Percentiles rank a stretch among this genome's conserved stretches.
phyloP scores from a whole-genome alignment of 208 protist species.

The Zelonia costaricensis region DNA sequence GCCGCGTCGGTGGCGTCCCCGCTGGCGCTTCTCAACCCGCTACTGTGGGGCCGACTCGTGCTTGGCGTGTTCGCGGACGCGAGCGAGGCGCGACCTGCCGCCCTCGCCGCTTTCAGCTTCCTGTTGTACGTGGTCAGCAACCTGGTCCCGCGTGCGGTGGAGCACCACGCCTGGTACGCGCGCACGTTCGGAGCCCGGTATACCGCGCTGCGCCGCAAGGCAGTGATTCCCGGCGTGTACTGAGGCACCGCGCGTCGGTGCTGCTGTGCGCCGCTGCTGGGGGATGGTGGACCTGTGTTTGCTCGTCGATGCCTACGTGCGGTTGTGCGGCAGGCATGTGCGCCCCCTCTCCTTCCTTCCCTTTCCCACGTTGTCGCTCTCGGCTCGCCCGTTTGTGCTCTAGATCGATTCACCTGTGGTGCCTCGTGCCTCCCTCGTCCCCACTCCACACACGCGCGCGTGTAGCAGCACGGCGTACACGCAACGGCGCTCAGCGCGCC shows the following conservation, averaged over 20 bases:
- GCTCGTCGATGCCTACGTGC: background rate
- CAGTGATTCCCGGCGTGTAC: slow-evolving; percentile 44
- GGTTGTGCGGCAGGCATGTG: no score
- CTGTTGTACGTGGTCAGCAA: slow-evolving; percentile 67
- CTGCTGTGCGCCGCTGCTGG: no score
- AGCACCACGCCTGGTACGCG: slow-evolving; percentile 75
- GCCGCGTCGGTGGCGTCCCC: background rate
- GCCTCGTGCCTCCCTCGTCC: no score
- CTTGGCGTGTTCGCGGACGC: background rate
- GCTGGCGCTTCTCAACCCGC: background rate
- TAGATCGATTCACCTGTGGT: no score
- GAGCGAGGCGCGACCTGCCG: slow-evolving; percentile 11
- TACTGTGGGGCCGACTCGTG: background rate
- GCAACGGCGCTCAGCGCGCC: no score
- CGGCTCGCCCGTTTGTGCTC: no score
- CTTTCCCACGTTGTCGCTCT: no score
- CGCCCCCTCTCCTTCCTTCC: no score
- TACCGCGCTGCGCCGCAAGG: slow-evolving; percentile 29
- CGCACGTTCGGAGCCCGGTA: slow-evolving; percentile 62
- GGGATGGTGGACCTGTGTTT: no score
- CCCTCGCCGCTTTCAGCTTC: slow-evolving; percentile 61
- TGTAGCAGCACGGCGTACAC: no score
- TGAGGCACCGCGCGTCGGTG: slow-evolving; percentile 3
- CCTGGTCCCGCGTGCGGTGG: slow-evolving; percentile 57
- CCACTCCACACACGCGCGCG: no score